These are phyloP conservation scores for Kazachstania kunashirensis DNA, from an alignment of 805 yeast genomes.

Conservation along the genomic window DNA sequence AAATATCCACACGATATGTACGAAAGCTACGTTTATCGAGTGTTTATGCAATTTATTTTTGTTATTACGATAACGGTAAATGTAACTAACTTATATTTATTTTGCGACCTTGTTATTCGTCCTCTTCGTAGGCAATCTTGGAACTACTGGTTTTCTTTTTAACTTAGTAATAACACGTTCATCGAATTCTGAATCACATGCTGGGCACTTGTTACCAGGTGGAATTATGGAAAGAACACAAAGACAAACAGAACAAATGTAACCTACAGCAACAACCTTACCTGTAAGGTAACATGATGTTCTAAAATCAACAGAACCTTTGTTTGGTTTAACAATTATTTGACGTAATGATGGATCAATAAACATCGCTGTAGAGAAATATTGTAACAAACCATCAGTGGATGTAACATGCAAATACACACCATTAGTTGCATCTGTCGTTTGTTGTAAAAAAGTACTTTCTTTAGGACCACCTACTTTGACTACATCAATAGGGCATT, in stretches of 20 bases:
- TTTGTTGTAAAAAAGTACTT: slow-evolving; percentile 86
- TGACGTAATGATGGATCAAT: slow-evolving; percentile 77
- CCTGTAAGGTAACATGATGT: slow-evolving; percentile 92
- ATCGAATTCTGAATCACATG: slow-evolving; percentile 76
- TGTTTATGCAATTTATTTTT: too few relatives aligned
- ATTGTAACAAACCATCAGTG: slow-evolving; percentile 74
- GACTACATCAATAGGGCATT: slow-evolving; percentile 82
- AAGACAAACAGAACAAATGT: slow-evolving; percentile 88
- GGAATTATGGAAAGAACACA: slow-evolving; percentile 70
- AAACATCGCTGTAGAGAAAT: slow-evolving; percentile 69
- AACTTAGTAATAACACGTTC: slow-evolving; percentile 47
- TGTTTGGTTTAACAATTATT: slow-evolving; percentile 72
- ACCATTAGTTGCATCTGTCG: slow-evolving; percentile 91
- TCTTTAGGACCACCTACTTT: slow-evolving; percentile 44
- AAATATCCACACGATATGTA: too few relatives aligned
- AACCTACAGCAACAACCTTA: slow-evolving; percentile 86
- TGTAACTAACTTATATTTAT: too few relatives aligned
- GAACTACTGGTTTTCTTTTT: slow-evolving; percentile 33
- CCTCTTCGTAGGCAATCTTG: slow-evolving; percentile 9
- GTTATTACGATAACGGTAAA: too few relatives aligned
- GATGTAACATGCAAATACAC: slow-evolving; percentile 61
- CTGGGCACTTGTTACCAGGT: slow-evolving; percentile 61
- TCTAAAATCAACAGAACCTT: slow-evolving; percentile 79
- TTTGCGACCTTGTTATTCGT: too few relatives aligned
- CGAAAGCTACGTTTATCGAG: too few relatives aligned